Evolutionary conservation across 345 rosid species (phyloP), one percentile per base, ranked within the genome.

Genomic region (Turritis glabra): DNA sequence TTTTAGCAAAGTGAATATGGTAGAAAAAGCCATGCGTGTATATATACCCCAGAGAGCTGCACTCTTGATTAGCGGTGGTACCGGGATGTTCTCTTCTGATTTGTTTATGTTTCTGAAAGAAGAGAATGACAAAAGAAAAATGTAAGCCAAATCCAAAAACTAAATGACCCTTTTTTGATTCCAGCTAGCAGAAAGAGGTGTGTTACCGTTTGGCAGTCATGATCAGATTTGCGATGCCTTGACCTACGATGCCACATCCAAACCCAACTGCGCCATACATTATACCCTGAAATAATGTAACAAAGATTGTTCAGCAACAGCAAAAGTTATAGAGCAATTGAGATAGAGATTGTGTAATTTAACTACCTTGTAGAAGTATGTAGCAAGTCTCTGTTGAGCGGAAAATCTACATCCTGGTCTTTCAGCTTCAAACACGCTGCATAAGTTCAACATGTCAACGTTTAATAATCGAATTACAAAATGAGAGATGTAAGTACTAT

Each of bases 41-140:
- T 72, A 43, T 74, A 73, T 88, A 90, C 99, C 98, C 96, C 97
- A 95, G 8, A 92, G 94, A 72, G 86, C 98, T 55, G 98, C 97
- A 84, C 98, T 95, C 84, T 86, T 84, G 55, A 92, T 23, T 17
- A 92, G 89, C 32, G 98, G 98, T 72, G 98, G 97, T 64, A 95
- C 90, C 0, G 96, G 97, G 56, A 90, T 83, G 80, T 85, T 94
- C 68, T 91, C 87, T 74, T 95, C 91, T 41, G 97, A 88, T 76
- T 88, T 91, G 68, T 84, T 87, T 46, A 92, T 80, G 80, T 80
- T 90, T 81, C 97, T 89, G 85, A 69, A 11, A 25, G 8, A 60
- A 19, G 67, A 29, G 22, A 77, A 14, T 14, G 44, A 2, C 43
- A 62, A 1, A 62, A 1, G 29, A 8, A 44, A 48, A 37, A 17